Evolutionary conservation across 2,329 filamentous ascomycete species (phyloP).

Genomic region (Leptodontidium sp.): DNA sequence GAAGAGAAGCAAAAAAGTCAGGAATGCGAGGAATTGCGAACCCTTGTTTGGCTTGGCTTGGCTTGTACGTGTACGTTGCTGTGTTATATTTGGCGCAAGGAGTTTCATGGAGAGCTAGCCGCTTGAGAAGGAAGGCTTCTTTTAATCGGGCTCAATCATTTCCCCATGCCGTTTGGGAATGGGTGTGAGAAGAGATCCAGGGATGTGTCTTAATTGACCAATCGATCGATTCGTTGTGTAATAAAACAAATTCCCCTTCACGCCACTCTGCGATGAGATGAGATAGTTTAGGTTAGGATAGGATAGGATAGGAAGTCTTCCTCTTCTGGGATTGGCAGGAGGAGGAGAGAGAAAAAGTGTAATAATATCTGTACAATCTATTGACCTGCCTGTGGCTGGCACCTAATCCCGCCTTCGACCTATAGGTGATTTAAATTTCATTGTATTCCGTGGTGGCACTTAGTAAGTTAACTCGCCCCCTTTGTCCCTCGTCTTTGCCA

Average conservation of each 20-base stretch:
- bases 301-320: neutral
- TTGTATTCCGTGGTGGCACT: too few species aligned
- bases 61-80: conserved; percentile 13
- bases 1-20: neutral
- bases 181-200: neutral
- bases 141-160: neutral
- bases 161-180: neutral
- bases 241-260: conserved; percentile 11
- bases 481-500: too few species aligned
- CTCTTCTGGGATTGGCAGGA: neutral
- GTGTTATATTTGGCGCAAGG: conserved; percentile 17
- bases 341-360: neutral
- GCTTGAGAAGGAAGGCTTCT: neutral
- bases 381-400: neutral
- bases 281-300: neutral
- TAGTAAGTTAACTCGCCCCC: too few species aligned
- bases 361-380: conserved; percentile 13
- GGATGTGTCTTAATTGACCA: neutral
- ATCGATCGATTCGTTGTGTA: neutral
- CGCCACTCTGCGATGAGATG: conserved; percentile 21
- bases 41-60: neutral
- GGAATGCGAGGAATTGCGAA: neutral
- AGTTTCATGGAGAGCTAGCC: neutral
- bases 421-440: too few species aligned
- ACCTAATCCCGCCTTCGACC: too few species aligned